Conservation (phyloP, 495 filamentous ascomycete species). For the Daldinia caldariorum region DNA sequence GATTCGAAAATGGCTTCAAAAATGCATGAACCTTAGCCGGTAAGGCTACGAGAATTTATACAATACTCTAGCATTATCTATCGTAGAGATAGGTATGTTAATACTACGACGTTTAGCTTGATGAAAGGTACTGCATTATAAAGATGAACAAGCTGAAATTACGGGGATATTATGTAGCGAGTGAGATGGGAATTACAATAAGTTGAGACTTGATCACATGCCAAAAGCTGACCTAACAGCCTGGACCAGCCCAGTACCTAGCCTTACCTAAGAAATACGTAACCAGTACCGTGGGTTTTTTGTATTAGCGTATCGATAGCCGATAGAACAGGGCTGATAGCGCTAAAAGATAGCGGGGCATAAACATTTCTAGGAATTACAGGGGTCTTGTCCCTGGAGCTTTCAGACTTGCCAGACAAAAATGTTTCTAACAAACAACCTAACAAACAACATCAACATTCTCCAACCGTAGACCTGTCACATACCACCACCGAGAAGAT, state of each 20-base stretch:
- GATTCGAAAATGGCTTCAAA: slow-evolving; percentile 25
- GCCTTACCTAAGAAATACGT: slow-evolving; percentile 13
- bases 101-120: background rate
- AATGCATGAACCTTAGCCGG: slow-evolving; percentile 23
- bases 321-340: slow-evolving; percentile 4
- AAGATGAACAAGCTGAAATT: background rate
- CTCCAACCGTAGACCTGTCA: slow-evolving; percentile 2
- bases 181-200: slow-evolving; percentile 4
- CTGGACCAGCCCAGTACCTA: too few relatives aligned
- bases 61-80: slow-evolving; percentile 23
- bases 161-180: too few relatives aligned
- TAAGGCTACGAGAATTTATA: slow-evolving; percentile 11
- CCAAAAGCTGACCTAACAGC: slow-evolving; percentile 16
- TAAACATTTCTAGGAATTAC: slow-evolving; percentile 14
- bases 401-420: slow-evolving; percentile 22
- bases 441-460: slow-evolving; percentile 2
- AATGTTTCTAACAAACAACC: slow-evolving; percentile 18
- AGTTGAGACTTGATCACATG: slow-evolving; percentile 34
- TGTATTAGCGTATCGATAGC: slow-evolving; percentile 34
- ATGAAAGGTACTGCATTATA: background rate
- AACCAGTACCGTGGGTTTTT: background rate
- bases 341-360: slow-evolving; percentile 22
- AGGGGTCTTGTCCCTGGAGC: slow-evolving; percentile 23
- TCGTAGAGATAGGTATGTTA: background rate
- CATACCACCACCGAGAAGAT: slow-evolving; percentile 23